phyloP scores from a whole-genome alignment of 495 filamentous ascomycete genomes.

The Hypomontagnella monticulosa region DNA sequence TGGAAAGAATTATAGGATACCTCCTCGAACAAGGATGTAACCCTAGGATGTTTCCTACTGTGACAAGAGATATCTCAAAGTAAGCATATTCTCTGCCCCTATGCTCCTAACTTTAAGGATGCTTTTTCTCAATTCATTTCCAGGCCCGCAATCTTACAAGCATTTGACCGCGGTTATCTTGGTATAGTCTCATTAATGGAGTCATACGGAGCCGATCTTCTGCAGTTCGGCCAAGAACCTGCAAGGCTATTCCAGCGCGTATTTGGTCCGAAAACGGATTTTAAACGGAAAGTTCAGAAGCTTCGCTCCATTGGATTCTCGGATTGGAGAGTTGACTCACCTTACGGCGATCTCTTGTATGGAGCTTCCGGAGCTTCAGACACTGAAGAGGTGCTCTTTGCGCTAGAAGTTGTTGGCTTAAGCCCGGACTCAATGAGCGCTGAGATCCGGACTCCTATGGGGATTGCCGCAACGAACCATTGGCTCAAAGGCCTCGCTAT shows the following conservation, averaged over 20 bases:
- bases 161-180: background rate
- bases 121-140: background rate
- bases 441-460: background rate
- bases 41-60: background rate
- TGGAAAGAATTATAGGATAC: background rate
- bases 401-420: background rate
- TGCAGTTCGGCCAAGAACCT: background rate
- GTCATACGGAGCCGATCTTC: background rate
- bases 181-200: background rate
- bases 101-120: too few relatives aligned
- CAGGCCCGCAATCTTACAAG: background rate
- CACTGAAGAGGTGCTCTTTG: background rate
- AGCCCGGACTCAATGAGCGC: too few relatives aligned
- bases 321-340: background rate
- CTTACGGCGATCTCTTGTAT: background rate
- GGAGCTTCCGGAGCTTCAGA: background rate
- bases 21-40: background rate
- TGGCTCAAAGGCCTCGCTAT: background rate
- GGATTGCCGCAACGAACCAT: background rate
- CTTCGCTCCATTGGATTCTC: background rate
- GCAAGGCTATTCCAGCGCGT: background rate
- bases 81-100: too few relatives aligned
- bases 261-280: background rate
- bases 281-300: background rate
- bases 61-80: too few relatives aligned